Evolutionary conservation across 768 basidiomycete species (phyloP), one percentile per base, ranked within the genome.

Genomic region (Tylopilus vinaceipallidus): DNA sequence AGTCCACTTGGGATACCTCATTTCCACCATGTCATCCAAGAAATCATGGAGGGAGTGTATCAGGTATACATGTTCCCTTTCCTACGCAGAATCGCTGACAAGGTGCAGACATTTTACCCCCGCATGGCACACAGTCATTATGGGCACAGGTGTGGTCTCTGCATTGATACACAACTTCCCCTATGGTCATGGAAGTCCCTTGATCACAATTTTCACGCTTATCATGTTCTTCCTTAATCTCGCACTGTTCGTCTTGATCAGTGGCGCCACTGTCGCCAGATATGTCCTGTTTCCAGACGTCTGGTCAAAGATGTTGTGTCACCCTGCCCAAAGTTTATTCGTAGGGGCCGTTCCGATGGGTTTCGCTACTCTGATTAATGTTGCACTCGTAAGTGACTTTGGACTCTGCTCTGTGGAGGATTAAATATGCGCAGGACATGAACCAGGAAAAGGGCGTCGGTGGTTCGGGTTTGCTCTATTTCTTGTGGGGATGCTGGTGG

Each of bases 401-500:
- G 6, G 8, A 6, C 26, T 38, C 19, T 27, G 5, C 32, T 27
- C 10, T 14, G 8, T 27, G 1, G 2, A 35, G 16, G 16, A 38
- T 35, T 49, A 17, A 49, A 37, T 30, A 27, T 12, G 35, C 16
- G 14, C 41, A 69, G 58, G 58, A 65, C 37, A 60, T 70, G 26
- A 62, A 75, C 48, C 65, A 70, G 55, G 63, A 71, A 47, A 63
- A 60, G 41, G 68, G 67, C 17, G 58, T 72, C 30, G 76, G 73
- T 3, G 69, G 71, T 9, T 52, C n/a, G 1, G 45, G 51, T 10
- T 70, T 77, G 33, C 64, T 77, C 27, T 75, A 68, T 46, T 62
- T 70, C 27, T 50, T 77, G 24, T 77, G 79, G 72, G 78, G 64
- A 17, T 66, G 76, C 38, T 82, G 80, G 80, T 81, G 77, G 79